Evolutionary conservation across 129 eudicot genomes (phyloP).

Genomic region (Centrapalus pauciflorus): DNA sequence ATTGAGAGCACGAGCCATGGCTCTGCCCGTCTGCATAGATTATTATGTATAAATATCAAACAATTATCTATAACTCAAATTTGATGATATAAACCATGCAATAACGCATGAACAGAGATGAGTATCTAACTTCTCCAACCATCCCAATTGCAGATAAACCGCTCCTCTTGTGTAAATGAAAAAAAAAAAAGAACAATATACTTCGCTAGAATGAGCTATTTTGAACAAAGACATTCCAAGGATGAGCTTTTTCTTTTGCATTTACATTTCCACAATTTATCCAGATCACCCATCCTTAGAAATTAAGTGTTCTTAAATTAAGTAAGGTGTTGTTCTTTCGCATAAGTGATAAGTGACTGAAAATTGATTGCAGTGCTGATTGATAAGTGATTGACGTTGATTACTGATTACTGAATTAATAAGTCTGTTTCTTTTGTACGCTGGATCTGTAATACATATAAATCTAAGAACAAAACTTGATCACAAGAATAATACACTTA

Average conservation of each 20-base stretch:
- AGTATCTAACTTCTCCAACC: no score
- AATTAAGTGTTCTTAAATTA: no score
- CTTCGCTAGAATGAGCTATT: not conserved
- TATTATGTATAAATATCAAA: not conserved
- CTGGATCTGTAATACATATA: no score
- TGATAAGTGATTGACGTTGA: no score
- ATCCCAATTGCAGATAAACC: not conserved
- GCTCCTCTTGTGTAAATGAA: not conserved
- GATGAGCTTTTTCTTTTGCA: not conserved
- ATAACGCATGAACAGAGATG: not conserved
- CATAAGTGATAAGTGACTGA: no score
- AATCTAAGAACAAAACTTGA: no score
- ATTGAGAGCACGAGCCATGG: constrained; percentile 72
- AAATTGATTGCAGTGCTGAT: no score
- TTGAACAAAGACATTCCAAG: not conserved
- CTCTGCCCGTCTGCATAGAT: constrained; percentile 60
- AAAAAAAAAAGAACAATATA: not conserved
- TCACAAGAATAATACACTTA: no score
- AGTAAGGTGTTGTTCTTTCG: no score
- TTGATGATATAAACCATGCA: not conserved
- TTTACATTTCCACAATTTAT: not conserved
- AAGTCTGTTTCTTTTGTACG: no score
- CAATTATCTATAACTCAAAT: not conserved
- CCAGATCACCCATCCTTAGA: not conserved
- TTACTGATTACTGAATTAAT: no score